phyloP scores from a whole-genome alignment of 352 stramenopile species.

The Globisporangium perplexum region DNA sequence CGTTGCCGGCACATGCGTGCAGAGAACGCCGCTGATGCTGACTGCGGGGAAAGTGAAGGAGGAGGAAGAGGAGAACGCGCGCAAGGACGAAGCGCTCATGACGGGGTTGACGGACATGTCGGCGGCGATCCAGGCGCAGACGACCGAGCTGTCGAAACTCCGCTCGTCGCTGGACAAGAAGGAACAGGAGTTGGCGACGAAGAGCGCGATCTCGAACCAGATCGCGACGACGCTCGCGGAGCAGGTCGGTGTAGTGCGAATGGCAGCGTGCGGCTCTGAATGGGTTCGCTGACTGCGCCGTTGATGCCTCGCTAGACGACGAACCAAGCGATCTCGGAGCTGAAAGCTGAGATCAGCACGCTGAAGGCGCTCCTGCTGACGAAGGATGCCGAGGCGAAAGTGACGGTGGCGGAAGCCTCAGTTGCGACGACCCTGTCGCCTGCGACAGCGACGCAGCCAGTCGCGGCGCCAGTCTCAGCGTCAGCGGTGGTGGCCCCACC shows the following conservation, averaged over 20 bases:
- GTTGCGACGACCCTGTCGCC: not conserved
- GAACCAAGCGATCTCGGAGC: slow-evolving; percentile 53
- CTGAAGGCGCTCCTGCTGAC: slow-evolving; percentile 50
- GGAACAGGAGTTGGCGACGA: slow-evolving; percentile 44
- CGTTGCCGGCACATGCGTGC: not conserved
- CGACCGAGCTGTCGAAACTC: slow-evolving; percentile 47
- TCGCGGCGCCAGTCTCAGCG: not conserved
- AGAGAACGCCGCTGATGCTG: slow-evolving; percentile 37
- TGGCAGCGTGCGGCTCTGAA: not conserved
- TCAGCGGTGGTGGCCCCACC: not conserved
- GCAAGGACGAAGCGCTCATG: slow-evolving; percentile 49
- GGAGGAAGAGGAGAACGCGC: slow-evolving; percentile 42
- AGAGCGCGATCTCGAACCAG: slow-evolving; percentile 32
- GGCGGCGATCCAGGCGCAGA: slow-evolving; percentile 58
- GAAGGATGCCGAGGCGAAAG: slow-evolving; percentile 13
- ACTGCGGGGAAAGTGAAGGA: slow-evolving; percentile 39
- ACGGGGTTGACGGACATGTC: slow-evolving; percentile 41
- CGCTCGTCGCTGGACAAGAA: slow-evolving; percentile 48
- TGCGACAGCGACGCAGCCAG: not conserved
- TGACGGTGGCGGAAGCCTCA: not conserved
- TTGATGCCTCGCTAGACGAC: slow-evolving; percentile 17
- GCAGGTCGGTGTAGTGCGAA: slow-evolving; percentile 17
- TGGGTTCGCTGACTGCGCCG: not conserved
- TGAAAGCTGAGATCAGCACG: slow-evolving; percentile 64
- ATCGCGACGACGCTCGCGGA: slow-evolving; percentile 43